A percentile compares a stretch with the other conserved stretches of the same genome.
Conservation (phyloP, 73 alveolate genomes). For the Paramecium primaurelia region DNA sequence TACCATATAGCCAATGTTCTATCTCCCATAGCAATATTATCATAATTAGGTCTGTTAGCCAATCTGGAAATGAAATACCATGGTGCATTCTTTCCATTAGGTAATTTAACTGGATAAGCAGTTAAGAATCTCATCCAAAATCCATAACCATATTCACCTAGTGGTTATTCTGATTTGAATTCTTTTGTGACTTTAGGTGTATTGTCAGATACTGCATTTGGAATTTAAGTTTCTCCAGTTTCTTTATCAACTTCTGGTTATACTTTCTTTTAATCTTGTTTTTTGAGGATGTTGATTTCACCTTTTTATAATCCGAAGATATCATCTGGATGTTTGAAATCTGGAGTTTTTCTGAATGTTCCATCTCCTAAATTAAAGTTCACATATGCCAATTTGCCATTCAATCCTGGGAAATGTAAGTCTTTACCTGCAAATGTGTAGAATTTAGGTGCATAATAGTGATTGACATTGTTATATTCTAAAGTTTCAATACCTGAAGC, state of each 20-base stretch:
- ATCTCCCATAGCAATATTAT: slow-evolving; percentile 47
- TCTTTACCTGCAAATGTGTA: slow-evolving; percentile 13
- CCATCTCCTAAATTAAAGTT: slow-evolving; percentile 33
- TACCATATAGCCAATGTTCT: slow-evolving; percentile 44
- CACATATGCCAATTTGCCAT: slow-evolving; percentile 24
- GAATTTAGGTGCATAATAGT: background rate
- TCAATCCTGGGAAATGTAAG: slow-evolving; percentile 7
- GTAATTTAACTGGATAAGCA: background rate
- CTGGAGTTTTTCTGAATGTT: background rate
- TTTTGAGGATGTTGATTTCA: background rate
- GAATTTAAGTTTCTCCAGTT: background rate
- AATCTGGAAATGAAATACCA: slow-evolving; percentile 43
- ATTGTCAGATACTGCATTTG: background rate
- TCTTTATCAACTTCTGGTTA: slow-evolving; percentile 3
- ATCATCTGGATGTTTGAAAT: slow-evolving; percentile 23
- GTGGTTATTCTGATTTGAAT: background rate
- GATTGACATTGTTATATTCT: background rate
- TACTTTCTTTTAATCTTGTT: background rate
- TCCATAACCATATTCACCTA: slow-evolving; percentile 37
- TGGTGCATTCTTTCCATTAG: slow-evolving; percentile 36
- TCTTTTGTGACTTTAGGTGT: background rate
- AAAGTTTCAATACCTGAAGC: background rate
- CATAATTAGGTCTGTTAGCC: slow-evolving; percentile 14
- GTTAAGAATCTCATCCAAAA: slow-evolving; percentile 39
- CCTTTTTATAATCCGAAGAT: background rate